A percentile compares a stretch with the other conserved stretches of the same genome.
Evolutionary conservation across 2,329 filamentous ascomycete species (phyloP).

Genomic region (Tolypocladium paradoxum): DNA sequence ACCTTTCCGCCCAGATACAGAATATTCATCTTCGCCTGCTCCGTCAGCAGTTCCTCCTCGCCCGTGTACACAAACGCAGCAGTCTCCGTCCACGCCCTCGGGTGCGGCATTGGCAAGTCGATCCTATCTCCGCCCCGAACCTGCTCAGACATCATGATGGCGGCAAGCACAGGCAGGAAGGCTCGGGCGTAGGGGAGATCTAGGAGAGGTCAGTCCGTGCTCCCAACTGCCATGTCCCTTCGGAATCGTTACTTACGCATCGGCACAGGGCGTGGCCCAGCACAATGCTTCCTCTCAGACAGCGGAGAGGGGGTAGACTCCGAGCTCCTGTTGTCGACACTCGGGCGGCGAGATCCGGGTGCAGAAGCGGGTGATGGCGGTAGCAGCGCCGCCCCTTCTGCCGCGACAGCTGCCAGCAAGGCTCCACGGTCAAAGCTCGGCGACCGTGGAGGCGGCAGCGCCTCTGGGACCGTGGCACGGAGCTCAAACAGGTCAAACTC

Average conservation of each 20-base stretch:
- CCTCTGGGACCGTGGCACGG: constrained; percentile 32
- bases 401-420: constrained; percentile 4
- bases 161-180: constrained; percentile 40
- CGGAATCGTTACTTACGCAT: constrained; percentile 5
- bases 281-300: neutral
- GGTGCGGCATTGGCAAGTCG: constrained; percentile 47
- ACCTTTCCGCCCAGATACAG: constrained; percentile 41
- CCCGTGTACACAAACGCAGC: constrained; percentile 45
- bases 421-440: constrained; percentile 8
- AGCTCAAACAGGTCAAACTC: constrained; percentile 39
- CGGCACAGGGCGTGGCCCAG: constrained; percentile 1
- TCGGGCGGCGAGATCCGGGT: neutral
- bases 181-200: constrained; percentile 20
- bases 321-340: neutral
- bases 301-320: neutral
- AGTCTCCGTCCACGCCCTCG: constrained; percentile 44
- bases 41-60: constrained; percentile 29
- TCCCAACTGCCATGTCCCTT: neutral
- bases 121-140: constrained; percentile 41
- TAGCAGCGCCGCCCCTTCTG: neutral
- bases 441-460: constrained; percentile 9
- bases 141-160: constrained; percentile 42
- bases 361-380: neutral
- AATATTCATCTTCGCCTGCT: constrained; percentile 40
- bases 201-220: constrained; percentile 4